These are phyloP conservation scores for Myriosclerotinia duriaeana DNA, from an alignment of 2,329 filamentous ascomycete species.

Conservation along the genomic window DNA sequence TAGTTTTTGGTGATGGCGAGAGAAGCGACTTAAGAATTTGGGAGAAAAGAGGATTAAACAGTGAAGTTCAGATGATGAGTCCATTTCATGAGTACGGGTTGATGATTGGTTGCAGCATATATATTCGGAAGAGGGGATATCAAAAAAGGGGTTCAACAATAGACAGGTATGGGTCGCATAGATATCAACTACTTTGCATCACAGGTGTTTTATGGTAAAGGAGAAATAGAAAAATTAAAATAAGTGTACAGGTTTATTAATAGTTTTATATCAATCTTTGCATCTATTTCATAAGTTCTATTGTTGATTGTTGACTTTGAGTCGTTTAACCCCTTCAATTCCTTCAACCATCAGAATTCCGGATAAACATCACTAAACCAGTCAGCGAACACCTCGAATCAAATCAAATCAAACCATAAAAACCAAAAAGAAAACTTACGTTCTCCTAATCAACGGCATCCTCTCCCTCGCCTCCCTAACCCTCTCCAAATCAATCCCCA, in stretches of 20 bases:
- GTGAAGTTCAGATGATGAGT: conserved; percentile 6
- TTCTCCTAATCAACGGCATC: conserved; percentile 57
- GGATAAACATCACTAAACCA: conserved; percentile 33
- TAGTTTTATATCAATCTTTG: not conserved
- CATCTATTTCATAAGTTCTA: not conserved
- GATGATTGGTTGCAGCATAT: conserved; percentile 19
- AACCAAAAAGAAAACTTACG: conserved; percentile 29
- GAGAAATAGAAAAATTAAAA: conserved; percentile 6
- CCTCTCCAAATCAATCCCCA: conserved; percentile 55
- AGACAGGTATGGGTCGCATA: conserved; percentile 29
- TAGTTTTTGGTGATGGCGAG: not conserved
- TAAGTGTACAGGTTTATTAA: not conserved
- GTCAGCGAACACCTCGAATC: not conserved
- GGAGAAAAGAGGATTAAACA: not conserved
- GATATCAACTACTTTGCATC: conserved; percentile 39
- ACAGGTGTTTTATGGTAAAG: conserved; percentile 27
- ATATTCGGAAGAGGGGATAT: conserved; percentile 16
- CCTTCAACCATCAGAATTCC: conserved; percentile 19
- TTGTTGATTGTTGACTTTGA: not conserved
- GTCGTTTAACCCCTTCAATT: not conserved
- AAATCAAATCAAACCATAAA: not conserved
- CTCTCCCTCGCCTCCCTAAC: conserved; percentile 53
- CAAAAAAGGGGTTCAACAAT: conserved; percentile 36
- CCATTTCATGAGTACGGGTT: not conserved
- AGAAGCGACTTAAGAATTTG: not conserved